Conservation (phyloP, 768 basidiomycete species). For the Pulveroboletus sp. region DNA sequence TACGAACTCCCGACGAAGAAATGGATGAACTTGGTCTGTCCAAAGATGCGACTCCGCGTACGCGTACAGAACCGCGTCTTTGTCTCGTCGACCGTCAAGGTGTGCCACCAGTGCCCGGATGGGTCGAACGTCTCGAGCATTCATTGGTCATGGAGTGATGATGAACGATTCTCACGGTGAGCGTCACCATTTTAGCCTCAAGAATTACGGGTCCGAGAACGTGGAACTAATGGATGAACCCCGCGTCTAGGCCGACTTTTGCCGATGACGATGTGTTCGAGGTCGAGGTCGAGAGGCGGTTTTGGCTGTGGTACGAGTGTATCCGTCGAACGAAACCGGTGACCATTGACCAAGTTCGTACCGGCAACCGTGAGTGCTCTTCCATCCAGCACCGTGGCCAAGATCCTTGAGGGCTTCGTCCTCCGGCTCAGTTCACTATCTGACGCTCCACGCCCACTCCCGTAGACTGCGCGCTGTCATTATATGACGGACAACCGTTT, state of each 20-base stretch:
- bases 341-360: conserved; percentile 22
- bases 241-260: conserved; percentile 10
- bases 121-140: not conserved
- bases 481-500: conserved; percentile 13
- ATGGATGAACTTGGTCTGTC: conserved; percentile 16
- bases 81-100: conserved; percentile 15
- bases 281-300: conserved; percentile 18
- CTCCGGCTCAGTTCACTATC: not conserved
- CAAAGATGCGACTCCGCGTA: conserved; percentile 23
- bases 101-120: conserved; percentile 1
- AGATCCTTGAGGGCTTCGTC: not conserved
- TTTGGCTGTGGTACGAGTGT: conserved; percentile 20
- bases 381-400: not conserved
- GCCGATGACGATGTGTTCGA: conserved; percentile 17
- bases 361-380: conserved; percentile 13
- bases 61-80: conserved; percentile 3
- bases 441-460: not conserved
- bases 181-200: not conserved
- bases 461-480: conserved; percentile 21
- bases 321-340: conserved; percentile 22
- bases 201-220: not conserved
- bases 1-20: conserved; percentile 18
- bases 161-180: conserved; percentile 12
- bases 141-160: conserved; percentile 16
- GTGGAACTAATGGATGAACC: not conserved